A percentile compares a stretch with the other conserved stretches of the same genome.
phyloP scores from a whole-genome alignment of 2,329 filamentous ascomycete genomes.

The Neonectria faginata region DNA sequence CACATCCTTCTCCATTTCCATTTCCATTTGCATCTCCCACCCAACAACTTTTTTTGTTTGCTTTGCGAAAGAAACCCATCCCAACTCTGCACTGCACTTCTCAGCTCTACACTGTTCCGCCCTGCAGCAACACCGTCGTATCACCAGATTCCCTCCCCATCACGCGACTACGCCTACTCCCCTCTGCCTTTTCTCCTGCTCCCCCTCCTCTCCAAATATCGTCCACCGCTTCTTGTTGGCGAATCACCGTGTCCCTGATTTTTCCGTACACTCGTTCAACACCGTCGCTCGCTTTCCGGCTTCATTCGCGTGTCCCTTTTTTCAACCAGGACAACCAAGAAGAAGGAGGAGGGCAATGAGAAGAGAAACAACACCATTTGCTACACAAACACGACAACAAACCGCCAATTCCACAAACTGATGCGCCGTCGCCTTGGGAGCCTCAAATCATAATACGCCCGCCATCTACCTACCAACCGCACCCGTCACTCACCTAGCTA shows the following conservation, averaged over 20 bases:
- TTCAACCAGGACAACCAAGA: neutral
- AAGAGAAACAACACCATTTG: constrained; percentile 1
- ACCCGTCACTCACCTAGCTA: neutral
- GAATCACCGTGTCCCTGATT: neutral
- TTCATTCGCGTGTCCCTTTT: constrained; percentile 3
- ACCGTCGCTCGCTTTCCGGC: neutral
- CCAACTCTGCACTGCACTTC: neutral
- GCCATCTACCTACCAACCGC: neutral
- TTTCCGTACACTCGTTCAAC: constrained; percentile 3
- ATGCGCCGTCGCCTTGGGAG: constrained; percentile 7
- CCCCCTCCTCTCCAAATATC: constrained; percentile 3
- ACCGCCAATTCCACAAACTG: neutral
- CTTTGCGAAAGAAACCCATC: neutral
- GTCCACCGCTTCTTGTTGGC: constrained; percentile 13
- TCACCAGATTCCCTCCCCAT: constrained; percentile 7
- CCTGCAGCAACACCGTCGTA: no score
- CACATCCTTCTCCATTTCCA: constrained; percentile 12
- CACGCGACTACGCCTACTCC: neutral
- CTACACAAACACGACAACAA: neutral
- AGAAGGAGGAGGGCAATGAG: constrained; percentile 12
- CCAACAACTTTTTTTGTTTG: constrained; percentile 12
- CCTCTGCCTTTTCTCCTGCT: constrained; percentile 1
- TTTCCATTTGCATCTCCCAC: constrained; percentile 12
- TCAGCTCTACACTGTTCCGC: neutral
- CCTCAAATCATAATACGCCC: constrained; percentile 1